Evolutionary conservation across 1,284 basidiomycete genomes (phyloP).

Genomic region (Ustilago tritici): DNA sequence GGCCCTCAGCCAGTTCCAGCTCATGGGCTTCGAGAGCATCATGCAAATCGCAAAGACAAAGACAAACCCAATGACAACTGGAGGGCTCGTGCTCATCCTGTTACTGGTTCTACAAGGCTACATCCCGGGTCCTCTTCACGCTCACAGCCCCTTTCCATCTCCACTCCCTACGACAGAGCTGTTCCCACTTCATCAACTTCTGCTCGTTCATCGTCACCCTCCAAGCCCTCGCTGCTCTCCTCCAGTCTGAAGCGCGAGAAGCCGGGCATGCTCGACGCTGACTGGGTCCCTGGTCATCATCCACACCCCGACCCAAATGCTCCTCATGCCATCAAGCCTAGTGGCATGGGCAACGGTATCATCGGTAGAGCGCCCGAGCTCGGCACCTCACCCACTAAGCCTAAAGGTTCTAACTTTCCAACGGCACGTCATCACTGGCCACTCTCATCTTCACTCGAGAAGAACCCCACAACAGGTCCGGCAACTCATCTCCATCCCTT

Average conservation of each 20-base stretch:
- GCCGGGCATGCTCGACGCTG: slow-evolving; percentile 4
- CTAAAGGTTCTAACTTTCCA: slow-evolving; percentile 9
- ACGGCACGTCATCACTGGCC: slow-evolving; percentile 38
- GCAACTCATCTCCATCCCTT: slow-evolving; percentile 40
- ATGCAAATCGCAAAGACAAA: slow-evolving; percentile 21
- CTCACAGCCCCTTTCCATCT: slow-evolving; percentile 29
- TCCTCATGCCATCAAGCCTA: slow-evolving; percentile 43
- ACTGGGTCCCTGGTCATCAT: slow-evolving; percentile 36
- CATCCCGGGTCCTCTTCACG: slow-evolving; percentile 1
- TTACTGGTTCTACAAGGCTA: slow-evolving; percentile 11
- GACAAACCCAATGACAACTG: slow-evolving; percentile 36
- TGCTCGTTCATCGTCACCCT: not conserved
- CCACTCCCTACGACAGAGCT: slow-evolving; percentile 4
- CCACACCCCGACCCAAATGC: slow-evolving; percentile 29
- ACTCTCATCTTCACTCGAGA: slow-evolving; percentile 42
- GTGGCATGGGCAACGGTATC: slow-evolving; percentile 42
- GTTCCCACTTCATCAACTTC: not conserved
- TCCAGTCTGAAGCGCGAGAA: slow-evolving; percentile 36
- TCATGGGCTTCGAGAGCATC: slow-evolving; percentile 8
- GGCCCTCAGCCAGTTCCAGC: slow-evolving; percentile 20
- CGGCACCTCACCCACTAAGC: slow-evolving; percentile 35
- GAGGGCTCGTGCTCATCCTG: slow-evolving; percentile 39
- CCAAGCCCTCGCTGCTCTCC: slow-evolving; percentile 31
- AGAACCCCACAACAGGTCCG: slow-evolving; percentile 11
- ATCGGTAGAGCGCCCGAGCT: slow-evolving; percentile 45